These are phyloP conservation scores for Hypocreales sp. DNA, from an alignment of 2,329 filamentous ascomycete genomes.

Conservation along the genomic window DNA sequence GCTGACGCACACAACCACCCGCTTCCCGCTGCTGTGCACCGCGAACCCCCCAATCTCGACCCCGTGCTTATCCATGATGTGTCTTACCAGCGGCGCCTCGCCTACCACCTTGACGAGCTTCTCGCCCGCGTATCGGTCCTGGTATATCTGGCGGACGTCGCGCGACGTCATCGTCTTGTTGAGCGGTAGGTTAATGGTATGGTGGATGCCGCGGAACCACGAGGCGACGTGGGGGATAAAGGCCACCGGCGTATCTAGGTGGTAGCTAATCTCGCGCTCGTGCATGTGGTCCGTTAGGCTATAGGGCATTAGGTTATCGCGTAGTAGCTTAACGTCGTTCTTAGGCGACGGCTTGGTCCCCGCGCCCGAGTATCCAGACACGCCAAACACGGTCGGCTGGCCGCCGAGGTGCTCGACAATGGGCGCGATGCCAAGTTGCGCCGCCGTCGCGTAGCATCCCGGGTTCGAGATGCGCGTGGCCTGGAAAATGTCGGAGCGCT, in stretches of 20 bases:
- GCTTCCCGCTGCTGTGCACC: constrained; percentile 77
- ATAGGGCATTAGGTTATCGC: constrained; percentile 82
- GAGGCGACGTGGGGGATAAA: constrained; percentile 93
- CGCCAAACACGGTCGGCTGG: constrained; percentile 72
- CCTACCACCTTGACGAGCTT: constrained; percentile 87
- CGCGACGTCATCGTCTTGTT: constrained; percentile 76
- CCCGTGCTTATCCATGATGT: constrained; percentile 71
- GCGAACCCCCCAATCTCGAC: constrained; percentile 92
- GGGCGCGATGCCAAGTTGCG: constrained; percentile 78
- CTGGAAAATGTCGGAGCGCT: constrained; percentile 59
- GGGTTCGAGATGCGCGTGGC: constrained; percentile 81
- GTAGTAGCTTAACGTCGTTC: constrained; percentile 75
- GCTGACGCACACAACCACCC: constrained; percentile 78
- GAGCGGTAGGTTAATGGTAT: constrained; percentile 81
- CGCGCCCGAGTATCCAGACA: constrained; percentile 87
- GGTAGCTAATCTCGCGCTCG: constrained; percentile 73
- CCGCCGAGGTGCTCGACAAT: constrained; percentile 63
- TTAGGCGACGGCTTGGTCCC: constrained; percentile 89
- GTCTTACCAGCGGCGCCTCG: constrained; percentile 73
- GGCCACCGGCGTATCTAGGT: constrained; percentile 58
- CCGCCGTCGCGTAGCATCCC: constrained; percentile 88
- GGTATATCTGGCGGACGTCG: constrained; percentile 87
- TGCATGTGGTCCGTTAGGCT: constrained; percentile 72
- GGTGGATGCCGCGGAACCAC: constrained; percentile 93
- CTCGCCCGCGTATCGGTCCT: constrained; percentile 91